Base-by-base conservation (phyloP, 148 eudicot genomes). In the Rhododendron griersonianum region DNA sequence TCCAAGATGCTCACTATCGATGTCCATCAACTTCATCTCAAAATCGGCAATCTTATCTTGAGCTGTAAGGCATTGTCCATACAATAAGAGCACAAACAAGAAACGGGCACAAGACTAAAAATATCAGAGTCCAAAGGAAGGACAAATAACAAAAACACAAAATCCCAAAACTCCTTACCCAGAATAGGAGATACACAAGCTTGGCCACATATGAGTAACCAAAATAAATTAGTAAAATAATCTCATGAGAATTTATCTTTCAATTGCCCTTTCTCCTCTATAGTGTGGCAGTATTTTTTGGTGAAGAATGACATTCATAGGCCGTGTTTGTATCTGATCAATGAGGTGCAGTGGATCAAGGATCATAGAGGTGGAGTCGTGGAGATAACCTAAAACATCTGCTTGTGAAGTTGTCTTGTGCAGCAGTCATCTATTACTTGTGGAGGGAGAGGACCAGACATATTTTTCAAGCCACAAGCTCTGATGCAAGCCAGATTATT, bases 1-100 rank as follows among this genome's bases (percentile, higher is more conserved):
- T 76, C 94, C 95, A 45, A 92, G 91, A 81, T 91, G 94, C 83
- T 94, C 95, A 50, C 96, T 92, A 81, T 94, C 95, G 23, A 94
- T 94, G 84, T 94, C 96, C 94, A 94, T 92, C 78, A 92, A 88
- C 78, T 94, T 94, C 96, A 94, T 94, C 91, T 92, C 95, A 85
- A 92, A 89, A 50, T 92, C 96, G 0, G 96, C 88, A 80, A 94
- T 92, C 93, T 91, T 94, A 81, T 94, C 93, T 85, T 94, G 96
- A 87, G 89, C 96, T 75, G 47, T 7, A 75, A 71, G 14, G 41
- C 79, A 39, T 75, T 75, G 47, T 18, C 79, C 47, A 37, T 5
- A 75, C 39, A 75, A 73, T 35, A 33, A 73, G 21, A 73, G 21
- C 37, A 33, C 77, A 73, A 35, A 75, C 25, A 35, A 75, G 41